Base-by-base conservation (phyloP, 371 early-diverging fungal genomes). In the Rhizopus microsporus region DNA sequence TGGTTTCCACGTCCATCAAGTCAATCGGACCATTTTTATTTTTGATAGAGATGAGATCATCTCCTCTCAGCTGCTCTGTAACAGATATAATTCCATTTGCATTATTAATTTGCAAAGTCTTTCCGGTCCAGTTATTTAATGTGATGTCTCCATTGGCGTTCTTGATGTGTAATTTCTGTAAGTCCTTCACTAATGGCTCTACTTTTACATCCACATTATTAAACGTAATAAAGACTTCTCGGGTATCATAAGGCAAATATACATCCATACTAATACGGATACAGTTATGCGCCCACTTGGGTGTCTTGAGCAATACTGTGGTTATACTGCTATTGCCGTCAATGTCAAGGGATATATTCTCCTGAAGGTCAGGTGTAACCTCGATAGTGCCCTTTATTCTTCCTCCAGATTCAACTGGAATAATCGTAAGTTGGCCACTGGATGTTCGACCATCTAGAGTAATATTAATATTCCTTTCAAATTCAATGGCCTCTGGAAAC, bases 231-330 rank as follows among this genome's bases (percentile, higher is more conserved):
- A 17, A 23, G 3, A 56, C 8, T 4, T 16, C 5, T 10, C 44
- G 30, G 31, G 58, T 52, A 16, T 15, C 33, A 29, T 60, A 56
- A 43, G 65, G 65, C 15, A 65, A 30, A 4, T 47, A 17, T n/a
- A 65, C 48, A 8, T 65, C 60, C n/a, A 65, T 44, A 7, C 56
- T 17, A 16, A 48, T 35, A 29, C 47, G 44, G 13, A 65, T 38
- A 47, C 65, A 65, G 9, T 51, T 52, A n/a, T 48, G 51, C 29
- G n/a, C 16, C 8, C 35, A 35, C 13, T 46, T 7, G 2, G 63
- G 63, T 51, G 58, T 58, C 1, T 15, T 16, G 0, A 63, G 3
- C 4, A 33, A 32, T 5, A 63, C 37, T 4, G 12, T 23, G 2
- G 59, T 57, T 3, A 39, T 29, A 16, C 53, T 53, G 15, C 40